phyloP scores from a whole-genome alignment of 2,329 filamentous ascomycete genomes.

The Talaromyces sp. region DNA sequence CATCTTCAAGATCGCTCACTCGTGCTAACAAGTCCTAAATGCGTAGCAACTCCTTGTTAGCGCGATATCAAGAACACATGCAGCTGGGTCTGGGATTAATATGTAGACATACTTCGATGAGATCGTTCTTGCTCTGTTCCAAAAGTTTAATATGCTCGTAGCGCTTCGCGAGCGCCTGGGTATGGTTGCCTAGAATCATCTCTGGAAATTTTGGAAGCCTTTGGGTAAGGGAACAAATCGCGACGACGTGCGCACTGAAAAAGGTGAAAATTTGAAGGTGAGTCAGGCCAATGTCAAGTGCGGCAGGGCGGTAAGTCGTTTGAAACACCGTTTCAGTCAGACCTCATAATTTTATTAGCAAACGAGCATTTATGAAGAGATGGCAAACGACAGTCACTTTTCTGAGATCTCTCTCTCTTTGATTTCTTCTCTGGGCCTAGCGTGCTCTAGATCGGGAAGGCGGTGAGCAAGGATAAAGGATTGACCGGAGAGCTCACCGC shows the following conservation, averaged over 20 bases:
- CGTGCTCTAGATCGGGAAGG: conserved; percentile 1
- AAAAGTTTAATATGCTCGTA: conserved; percentile 39
- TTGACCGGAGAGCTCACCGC: not conserved
- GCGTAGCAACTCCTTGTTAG: conserved; percentile 15
- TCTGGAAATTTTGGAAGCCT: conserved; percentile 1
- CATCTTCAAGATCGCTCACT: conserved; percentile 39
- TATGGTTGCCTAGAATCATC: conserved; percentile 24
- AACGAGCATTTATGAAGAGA: not conserved
- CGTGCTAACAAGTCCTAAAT: conserved; percentile 42
- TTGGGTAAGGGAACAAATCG: not conserved
- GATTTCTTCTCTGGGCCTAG: conserved; percentile 10
- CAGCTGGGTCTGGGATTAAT: not conserved
- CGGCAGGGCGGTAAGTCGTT: not conserved
- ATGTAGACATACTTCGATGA: conserved; percentile 39
- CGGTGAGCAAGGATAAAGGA: conserved; percentile 5
- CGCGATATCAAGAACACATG: conserved; percentile 3
- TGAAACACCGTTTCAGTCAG: not conserved
- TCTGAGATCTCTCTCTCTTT: conserved; percentile 6
- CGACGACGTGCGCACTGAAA: not conserved
- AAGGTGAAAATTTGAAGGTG: not conserved
- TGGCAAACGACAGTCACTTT: not conserved
- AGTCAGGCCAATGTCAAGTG: not conserved
- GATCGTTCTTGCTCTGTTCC: conserved; percentile 43
- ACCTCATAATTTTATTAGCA: not conserved
- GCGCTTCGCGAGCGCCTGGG: conserved; percentile 33